Evolutionary conservation across 768 basidiomycete species (phyloP), one percentile per base, ranked within the genome.

Genomic region (Boletus rex-veris): DNA sequence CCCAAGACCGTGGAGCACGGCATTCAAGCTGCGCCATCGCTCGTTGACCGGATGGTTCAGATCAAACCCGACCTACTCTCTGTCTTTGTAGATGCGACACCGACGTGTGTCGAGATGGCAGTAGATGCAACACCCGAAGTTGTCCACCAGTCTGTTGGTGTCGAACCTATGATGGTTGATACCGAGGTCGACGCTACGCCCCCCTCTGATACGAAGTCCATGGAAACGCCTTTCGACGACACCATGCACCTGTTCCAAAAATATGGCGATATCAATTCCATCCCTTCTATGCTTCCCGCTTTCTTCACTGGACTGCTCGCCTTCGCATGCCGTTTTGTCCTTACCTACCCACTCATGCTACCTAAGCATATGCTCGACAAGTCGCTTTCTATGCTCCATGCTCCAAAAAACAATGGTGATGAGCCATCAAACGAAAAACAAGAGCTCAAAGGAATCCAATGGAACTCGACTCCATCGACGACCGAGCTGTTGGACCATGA

Each of bases 31-130:
- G 57, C 64, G 8, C 76, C 77, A 16, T 52, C 62, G 33, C 59
- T 74, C 47, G 70, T 70, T 21, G 70, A 77, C 14, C 60, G 68
- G 35, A 72, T 64, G 52, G 70, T 79, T 40, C 73, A 78, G 56
- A 76, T 70, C 38, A 68, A 62, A 31, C 77, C 79, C 4, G 63
- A 70, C 48, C 60, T 66, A 6, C 62, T 60, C 18, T 77, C 76
- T 26, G 71, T 73, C 19, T 77, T 73, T 26, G 71, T 85, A 50
- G 83, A 84, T 55, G 84, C 84, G 7, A 74, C 73, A 16, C 84
- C 84, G 5, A 64, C 65, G 24, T 73, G 74, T 24, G 66, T 71
- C 14, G 79, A 79, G 35, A 71, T 65, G 16, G 74, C 64, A n/a
- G 73, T 84, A 35, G 77, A 80, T 37, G 79, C 80, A 36, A 72